Evolutionary conservation across 2,329 filamentous ascomycete species (phyloP).

Genomic region (Aaosphaeria arxii): DNA sequence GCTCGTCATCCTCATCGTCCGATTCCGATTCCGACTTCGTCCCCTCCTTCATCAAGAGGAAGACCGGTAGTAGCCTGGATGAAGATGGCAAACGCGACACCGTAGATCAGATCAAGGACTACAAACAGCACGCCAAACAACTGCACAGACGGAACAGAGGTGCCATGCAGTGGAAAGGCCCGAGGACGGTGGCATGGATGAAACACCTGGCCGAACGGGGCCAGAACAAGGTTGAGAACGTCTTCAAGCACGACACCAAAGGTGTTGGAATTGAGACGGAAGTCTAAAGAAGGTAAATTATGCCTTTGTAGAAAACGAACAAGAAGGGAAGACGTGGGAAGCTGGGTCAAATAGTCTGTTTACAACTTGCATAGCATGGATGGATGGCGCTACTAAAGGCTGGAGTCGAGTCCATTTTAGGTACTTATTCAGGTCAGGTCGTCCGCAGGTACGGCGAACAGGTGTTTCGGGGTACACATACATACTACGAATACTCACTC

Average conservation of each 20-base stretch:
- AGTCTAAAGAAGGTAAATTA: constrained; percentile 44
- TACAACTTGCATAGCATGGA: no score
- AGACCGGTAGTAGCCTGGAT: constrained; percentile 20
- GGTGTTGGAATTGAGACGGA: constrained; percentile 65
- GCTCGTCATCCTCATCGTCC: constrained; percentile 16
- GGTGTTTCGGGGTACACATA: no score
- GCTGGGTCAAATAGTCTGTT: no score
- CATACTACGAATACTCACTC: no score
- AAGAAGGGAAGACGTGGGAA: no score
- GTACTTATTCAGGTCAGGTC: no score
- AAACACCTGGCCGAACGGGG: constrained; percentile 57
- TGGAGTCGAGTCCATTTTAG: no score
- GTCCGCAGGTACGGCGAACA: no score
- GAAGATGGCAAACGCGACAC: constrained; percentile 44
- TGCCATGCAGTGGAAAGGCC: constrained; percentile 70
- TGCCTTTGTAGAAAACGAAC: no score
- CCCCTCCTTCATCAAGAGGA: constrained; percentile 20
- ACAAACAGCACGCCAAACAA: constrained; percentile 26
- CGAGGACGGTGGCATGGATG: constrained; percentile 55
- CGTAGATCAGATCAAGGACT: constrained; percentile 56
- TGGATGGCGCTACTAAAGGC: no score
- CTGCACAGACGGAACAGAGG: constrained; percentile 58
- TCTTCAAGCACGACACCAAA: constrained; percentile 58
- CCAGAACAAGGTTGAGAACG: constrained; percentile 41
- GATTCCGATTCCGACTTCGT: constrained; percentile 16